Conservation (phyloP, 2,329 filamentous ascomycete genomes). For the Diplodia mutila region DNA sequence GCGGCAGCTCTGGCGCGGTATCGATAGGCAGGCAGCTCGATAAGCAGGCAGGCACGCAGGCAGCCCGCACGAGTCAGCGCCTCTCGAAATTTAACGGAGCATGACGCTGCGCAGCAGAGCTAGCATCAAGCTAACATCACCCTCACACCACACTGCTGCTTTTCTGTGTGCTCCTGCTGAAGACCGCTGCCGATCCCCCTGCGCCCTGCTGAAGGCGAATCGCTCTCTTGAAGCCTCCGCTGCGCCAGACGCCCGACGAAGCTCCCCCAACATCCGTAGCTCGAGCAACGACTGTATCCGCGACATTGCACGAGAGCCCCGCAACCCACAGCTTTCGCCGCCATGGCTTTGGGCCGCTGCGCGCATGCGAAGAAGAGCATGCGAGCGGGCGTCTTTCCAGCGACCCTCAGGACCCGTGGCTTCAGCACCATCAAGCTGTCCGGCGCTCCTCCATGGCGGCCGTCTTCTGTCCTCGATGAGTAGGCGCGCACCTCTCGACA, state of each 20-base stretch:
- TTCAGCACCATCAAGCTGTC: constrained; percentile 6
- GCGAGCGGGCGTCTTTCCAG: constrained; percentile 2
- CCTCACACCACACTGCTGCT: constrained; percentile 13
- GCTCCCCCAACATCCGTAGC: not conserved
- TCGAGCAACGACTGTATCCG: not conserved
- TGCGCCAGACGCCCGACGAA: not conserved
- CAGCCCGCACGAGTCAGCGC: constrained; percentile 11
- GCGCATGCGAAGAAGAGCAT: not conserved
- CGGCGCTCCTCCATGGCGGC: constrained; percentile 59
- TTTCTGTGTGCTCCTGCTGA: not conserved
- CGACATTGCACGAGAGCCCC: constrained; percentile 4
- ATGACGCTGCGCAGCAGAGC: constrained; percentile 17
- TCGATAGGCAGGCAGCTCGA: not conserved
- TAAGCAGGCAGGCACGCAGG: not conserved
- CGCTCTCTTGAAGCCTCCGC: not conserved
- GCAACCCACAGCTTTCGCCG: constrained; percentile 4
- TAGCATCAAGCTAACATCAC: constrained; percentile 17
- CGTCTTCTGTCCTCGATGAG: constrained; percentile 64
- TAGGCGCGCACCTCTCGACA: constrained; percentile 39
- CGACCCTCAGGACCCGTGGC: not conserved
- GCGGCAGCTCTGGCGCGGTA: not conserved
- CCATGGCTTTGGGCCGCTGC: constrained; percentile 20
- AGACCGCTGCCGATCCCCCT: not conserved
- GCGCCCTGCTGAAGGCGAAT: not conserved
- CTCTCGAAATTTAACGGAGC: not conserved